A percentile compares a stretch with the other conserved stretches of the same genome.
Evolutionary conservation across 306 rosid species (phyloP).

Genomic region (Erythrophleum fordii): DNA sequence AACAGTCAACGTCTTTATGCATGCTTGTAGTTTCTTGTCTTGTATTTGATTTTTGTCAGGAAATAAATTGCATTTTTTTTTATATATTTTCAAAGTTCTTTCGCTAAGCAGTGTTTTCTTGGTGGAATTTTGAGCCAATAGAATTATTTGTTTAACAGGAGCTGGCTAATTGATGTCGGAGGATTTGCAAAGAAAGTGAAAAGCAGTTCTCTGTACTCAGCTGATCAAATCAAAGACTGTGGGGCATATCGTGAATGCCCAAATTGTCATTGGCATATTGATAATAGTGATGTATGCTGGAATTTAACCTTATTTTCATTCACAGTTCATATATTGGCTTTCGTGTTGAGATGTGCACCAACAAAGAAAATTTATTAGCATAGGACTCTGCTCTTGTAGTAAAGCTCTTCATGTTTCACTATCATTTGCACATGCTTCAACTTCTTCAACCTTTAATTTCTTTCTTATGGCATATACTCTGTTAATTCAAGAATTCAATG

Average conservation of each 20-base stretch:
- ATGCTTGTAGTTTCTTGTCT: neutral
- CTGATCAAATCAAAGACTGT: conserved; percentile 68
- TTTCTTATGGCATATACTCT: neutral
- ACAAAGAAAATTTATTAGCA: conserved; percentile 11
- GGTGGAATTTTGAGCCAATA: conserved; percentile 25
- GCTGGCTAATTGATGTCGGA: conserved; percentile 76
- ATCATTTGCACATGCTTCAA: conserved; percentile 4
- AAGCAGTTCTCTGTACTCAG: conserved; percentile 50
- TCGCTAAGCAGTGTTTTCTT: neutral
- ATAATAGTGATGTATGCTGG: conserved; percentile 81
- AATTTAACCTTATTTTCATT: conserved; percentile 25
- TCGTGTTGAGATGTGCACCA: neutral
- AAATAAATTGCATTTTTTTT: neutral
- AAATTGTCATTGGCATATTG: conserved; percentile 60
- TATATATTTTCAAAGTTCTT: conserved; percentile 7
- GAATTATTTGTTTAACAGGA: conserved; percentile 51
- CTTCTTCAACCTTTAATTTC: neutral
- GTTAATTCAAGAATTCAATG: neutral
- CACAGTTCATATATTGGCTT: conserved; percentile 11
- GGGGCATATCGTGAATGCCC: conserved; percentile 90
- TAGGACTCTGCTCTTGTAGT: neutral
- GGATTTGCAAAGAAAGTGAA: conserved; percentile 87
- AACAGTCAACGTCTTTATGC: neutral
- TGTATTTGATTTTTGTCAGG: neutral
- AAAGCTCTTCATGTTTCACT: conserved; percentile 15